Base-by-base conservation (phyloP, 306 rosid species). In the Gleditsia sinensis region DNA sequence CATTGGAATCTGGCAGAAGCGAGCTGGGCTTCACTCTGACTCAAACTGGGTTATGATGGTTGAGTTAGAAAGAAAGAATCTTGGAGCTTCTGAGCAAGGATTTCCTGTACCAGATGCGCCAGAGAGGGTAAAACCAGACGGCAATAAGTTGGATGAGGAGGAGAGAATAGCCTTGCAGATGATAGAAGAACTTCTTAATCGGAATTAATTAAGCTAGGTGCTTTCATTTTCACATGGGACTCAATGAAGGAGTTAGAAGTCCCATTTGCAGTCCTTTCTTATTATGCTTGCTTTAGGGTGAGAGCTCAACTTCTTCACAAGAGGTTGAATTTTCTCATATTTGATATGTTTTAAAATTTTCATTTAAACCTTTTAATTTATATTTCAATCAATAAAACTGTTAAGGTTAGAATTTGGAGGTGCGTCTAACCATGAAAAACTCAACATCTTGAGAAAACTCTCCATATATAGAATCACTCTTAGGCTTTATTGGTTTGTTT, bases 31-130 rank as follows among this genome's bases (percentile, higher is more conserved):
- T 24, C 82, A 79, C 30, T 80, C 93, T 0, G 86, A 83, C 21
- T 85, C 97, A 10, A 92, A 75, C 12, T 92, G 97, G 97, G 81
- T 92, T 73, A 92, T 88, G 97, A 92, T 85, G 93, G 89, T 88
- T 21, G 85, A 90, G 81, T 71, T 92, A 7, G 91, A 76, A 20
- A 75, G 53, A 42, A 72, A 79, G 43, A 78, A 68, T 6, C 34
- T 46, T 9, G 64, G 71, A 45, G 63, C 49, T 60, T 13, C 28
- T 43, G 28, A 61, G 39, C 57, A 67, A 4, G 55, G 55, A 27
- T 14, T 46, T 21, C 42, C 70, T 0, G 59, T 53, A 32, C 32
- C 64, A 5, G 70, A 28, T 24, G 32, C 7, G 20, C 24, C 19
- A 3, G 75, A 87, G 12, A 74, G 71, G 8, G 43, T 74, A 10